Conservation (phyloP, 106 monocot species). For the Dioscorea dumetorum region DNA sequence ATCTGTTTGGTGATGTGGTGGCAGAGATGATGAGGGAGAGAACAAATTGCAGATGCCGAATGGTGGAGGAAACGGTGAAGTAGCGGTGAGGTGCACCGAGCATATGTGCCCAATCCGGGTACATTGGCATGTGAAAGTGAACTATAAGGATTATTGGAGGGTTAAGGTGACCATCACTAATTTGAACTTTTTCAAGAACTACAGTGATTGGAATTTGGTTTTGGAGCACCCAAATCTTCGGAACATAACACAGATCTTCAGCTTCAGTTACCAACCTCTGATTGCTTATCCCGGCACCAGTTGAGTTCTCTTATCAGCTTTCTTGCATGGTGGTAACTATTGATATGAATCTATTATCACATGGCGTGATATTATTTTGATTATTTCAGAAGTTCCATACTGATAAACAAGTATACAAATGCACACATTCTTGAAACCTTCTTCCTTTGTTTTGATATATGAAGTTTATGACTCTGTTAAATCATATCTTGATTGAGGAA, state of each 20-base stretch:
- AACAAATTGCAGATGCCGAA: slow-evolving; percentile 5
- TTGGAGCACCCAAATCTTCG: slow-evolving; percentile 67
- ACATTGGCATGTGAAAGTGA: slow-evolving; percentile 84
- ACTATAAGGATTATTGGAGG: slow-evolving; percentile 79
- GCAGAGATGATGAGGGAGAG: slow-evolving; percentile 13
- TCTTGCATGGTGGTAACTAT: neutral
- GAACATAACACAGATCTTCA: slow-evolving; percentile 50
- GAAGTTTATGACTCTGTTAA: too few relatives aligned
- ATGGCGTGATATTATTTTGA: neutral
- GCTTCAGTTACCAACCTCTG: slow-evolving; percentile 61
- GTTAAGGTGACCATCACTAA: slow-evolving; percentile 81
- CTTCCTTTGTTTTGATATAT: too few relatives aligned
- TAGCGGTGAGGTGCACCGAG: slow-evolving; percentile 34
- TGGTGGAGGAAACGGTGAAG: neutral
- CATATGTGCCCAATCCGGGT: slow-evolving; percentile 85
- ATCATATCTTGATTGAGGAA: too few relatives aligned
- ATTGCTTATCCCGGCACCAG: slow-evolving; percentile 31
- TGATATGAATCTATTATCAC: neutral
- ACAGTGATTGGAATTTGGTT: slow-evolving; percentile 84
- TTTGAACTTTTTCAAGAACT: slow-evolving; percentile 57
- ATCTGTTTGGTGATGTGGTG: neutral
- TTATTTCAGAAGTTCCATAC: too few relatives aligned
- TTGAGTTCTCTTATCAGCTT: slow-evolving; percentile 17
- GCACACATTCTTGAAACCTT: too few relatives aligned
- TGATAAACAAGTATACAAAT: too few relatives aligned